phyloP scores from a whole-genome alignment of 2,329 filamentous ascomycete genomes.

The Penicillium sumatraense region DNA sequence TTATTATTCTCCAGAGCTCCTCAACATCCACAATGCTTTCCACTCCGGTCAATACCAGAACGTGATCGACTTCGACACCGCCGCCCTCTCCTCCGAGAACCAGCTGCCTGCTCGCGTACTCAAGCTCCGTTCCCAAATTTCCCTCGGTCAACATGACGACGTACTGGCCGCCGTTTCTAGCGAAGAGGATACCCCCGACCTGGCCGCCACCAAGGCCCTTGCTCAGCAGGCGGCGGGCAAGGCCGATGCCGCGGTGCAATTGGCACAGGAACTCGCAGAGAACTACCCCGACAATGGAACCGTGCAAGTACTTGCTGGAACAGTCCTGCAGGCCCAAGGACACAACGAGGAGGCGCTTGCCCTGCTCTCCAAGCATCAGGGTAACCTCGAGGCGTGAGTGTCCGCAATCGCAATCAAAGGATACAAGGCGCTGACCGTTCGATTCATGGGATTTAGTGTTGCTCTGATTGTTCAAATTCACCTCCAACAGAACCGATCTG shows the following conservation, averaged over 20 bases:
- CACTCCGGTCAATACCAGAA: slow-evolving; percentile 81
- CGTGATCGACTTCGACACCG: slow-evolving; percentile 83
- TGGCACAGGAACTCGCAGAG: slow-evolving; percentile 69
- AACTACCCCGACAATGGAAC: slow-evolving; percentile 72
- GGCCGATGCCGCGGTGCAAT: slow-evolving; percentile 64
- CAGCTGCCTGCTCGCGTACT: slow-evolving; percentile 76
- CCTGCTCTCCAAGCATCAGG: slow-evolving; percentile 80
- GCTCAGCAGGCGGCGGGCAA: slow-evolving; percentile 69
- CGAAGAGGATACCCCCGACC: slow-evolving; percentile 69
- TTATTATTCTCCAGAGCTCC: slow-evolving; percentile 57
- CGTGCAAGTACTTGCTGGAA: slow-evolving; percentile 83
- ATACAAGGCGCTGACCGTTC: slow-evolving; percentile 14
- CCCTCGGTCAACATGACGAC: slow-evolving; percentile 75
- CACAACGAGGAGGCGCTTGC: slow-evolving; percentile 84
- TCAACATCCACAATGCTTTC: slow-evolving; percentile 70
- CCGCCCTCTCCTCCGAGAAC: slow-evolving; percentile 78
- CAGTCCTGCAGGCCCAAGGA: slow-evolving; percentile 76
- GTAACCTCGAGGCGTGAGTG: slow-evolving; percentile 75
- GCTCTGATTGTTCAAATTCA: slow-evolving; percentile 91
- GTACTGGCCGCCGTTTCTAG: slow-evolving; percentile 71
- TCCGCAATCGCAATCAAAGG: not conserved
- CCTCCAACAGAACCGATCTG: slow-evolving; percentile 85
- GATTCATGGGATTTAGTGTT: slow-evolving; percentile 55
- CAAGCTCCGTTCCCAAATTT: slow-evolving; percentile 79
- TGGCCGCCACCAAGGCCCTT: slow-evolving; percentile 76